Evolutionary conservation across 352 stramenopile species (phyloP), one percentile per base, ranked within the genome.

Genomic region (Phytophthora multivora): DNA sequence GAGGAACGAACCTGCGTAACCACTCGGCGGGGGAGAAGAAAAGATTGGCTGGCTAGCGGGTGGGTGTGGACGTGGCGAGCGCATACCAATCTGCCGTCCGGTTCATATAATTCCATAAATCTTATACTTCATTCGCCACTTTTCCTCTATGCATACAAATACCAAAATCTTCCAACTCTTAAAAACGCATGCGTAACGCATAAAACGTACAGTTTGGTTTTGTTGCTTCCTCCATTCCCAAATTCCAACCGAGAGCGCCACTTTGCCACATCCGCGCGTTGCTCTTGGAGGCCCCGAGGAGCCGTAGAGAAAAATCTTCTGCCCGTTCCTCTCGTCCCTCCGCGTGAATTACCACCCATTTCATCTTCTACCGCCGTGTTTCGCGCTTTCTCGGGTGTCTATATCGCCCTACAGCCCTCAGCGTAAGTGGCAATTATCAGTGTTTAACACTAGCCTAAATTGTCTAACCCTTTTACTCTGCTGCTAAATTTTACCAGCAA

Each of bases 11-110:
- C 43, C 49, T n/a, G 55, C 59, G 58, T 54, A 75, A 72, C 50
- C 42, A 71, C 43, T 67, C 38, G 45, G 10, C 45, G 38, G 28
- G 51, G 42, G 65, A 66, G 61, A 66, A 69, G 61, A 69, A 69
- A 75, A 75, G 62, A 75, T 75, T 75, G 66, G 62, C 66, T 75
- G 67, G 67, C 55, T 67, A 62, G 48, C 56, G 62, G 51, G 26
- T 61, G 62, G 49, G 62, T 51, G 66, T 73, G 66, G 66, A 71
- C 66, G 66, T 73, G 66, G 60, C 66, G 46, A 64, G 55, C 53
- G 26, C 57, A 21, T 40, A 18, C 5, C 25, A 39, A 30, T 47
- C 11, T 26, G 16, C 43, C 45, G 64, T 52, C 13, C 16, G 19
- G 26, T 18, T 13, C 45, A 26, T 48, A 56, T 52, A 18, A 33